Conservation (phyloP, 169 alveolate genomes). For the Eimeria maxima region DNA sequence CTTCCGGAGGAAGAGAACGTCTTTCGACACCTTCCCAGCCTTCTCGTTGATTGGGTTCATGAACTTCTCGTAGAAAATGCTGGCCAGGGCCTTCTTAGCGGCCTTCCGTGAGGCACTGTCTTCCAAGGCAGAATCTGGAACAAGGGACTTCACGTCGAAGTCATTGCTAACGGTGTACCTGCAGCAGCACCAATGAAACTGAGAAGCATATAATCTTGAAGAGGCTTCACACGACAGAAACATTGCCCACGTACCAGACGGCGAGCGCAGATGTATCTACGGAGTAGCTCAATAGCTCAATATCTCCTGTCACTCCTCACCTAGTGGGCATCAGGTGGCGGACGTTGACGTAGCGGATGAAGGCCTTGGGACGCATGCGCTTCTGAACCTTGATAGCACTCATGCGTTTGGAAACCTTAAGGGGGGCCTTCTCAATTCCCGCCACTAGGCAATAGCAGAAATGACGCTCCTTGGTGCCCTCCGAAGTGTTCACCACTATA, state of each 20-base stretch:
- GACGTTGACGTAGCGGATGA: conserved; percentile 98
- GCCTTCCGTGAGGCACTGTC: conserved; percentile 78
- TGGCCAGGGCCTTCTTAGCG: conserved; percentile 83
- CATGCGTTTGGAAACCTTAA: conserved; percentile 96
- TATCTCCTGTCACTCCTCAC: conserved; percentile 84
- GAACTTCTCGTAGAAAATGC: conserved; percentile 84
- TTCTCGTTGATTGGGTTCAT: conserved; percentile 84
- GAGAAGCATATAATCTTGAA: too few relatives aligned
- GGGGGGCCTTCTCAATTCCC: conserved; percentile 98
- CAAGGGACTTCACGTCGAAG: conserved; percentile 84
- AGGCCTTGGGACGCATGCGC: conserved; percentile 97
- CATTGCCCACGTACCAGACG: background rate
- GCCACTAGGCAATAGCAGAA: conserved; percentile 98
- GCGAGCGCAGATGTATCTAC: background rate
- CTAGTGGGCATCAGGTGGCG: conserved; percentile 99
- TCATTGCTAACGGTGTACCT: conserved; percentile 80
- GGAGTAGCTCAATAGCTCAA: background rate
- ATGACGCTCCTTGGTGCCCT: conserved; percentile 97
- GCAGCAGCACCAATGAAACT: background rate
- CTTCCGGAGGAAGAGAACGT: conserved; percentile 84
- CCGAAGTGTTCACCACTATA: conserved; percentile 97
- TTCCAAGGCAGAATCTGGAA: conserved; percentile 78
- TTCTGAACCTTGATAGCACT: conserved; percentile 95
- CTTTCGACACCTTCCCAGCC: conserved; percentile 83
- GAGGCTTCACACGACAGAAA: too few relatives aligned